Percentiles rank a stretch among this genome's conserved stretches.
Evolutionary conservation across 805 yeast genomes (phyloP).

Genomic region (Suhomyces tanzawaensis): DNA sequence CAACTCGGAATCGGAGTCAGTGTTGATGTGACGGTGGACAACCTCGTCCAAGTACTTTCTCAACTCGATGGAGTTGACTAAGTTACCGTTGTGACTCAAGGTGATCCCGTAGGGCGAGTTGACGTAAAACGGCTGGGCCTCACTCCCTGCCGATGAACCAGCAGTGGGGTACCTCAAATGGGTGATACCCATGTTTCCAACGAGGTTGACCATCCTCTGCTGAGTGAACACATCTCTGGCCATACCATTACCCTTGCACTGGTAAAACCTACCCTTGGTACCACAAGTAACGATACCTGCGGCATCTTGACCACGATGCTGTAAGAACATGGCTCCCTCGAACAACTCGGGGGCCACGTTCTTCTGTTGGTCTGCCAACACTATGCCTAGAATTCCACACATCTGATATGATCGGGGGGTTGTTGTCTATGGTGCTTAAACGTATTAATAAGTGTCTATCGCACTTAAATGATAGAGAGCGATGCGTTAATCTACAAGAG

Average conservation of each 20-base stretch:
- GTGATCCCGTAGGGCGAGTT: constrained; percentile 95
- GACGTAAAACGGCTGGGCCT: constrained; percentile 98
- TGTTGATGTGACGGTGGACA: constrained; percentile 95
- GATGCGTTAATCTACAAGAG: too few species aligned
- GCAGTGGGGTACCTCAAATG: constrained; percentile 97
- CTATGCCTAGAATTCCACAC: constrained; percentile 95
- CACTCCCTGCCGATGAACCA: constrained; percentile 91
- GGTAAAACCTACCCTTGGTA: constrained; percentile 86
- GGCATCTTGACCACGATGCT: constrained; percentile 98
- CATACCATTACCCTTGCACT: constrained; percentile 99
- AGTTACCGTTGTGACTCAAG: constrained; percentile 90
- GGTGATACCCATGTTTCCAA: constrained; percentile 93
- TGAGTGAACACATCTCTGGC: constrained; percentile 96
- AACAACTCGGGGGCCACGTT: constrained; percentile 86
- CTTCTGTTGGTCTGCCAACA: constrained; percentile 68
- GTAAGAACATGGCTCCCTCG: constrained; percentile 89
- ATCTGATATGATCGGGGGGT: constrained; percentile 43
- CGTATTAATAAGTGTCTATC: too few species aligned
- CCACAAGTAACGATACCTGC: constrained; percentile 99
- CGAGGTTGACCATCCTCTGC: constrained; percentile 69
- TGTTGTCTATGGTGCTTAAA: too few species aligned
- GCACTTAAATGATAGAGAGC: too few species aligned
- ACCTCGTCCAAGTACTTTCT: constrained; percentile 81
- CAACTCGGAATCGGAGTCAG: constrained; percentile 94
- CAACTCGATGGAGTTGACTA: constrained; percentile 81